Evolutionary conservation across 2,329 filamentous ascomycete genomes (phyloP), one percentile per base, ranked within the genome.

Genomic region (Phyllosticta ampelicida): DNA sequence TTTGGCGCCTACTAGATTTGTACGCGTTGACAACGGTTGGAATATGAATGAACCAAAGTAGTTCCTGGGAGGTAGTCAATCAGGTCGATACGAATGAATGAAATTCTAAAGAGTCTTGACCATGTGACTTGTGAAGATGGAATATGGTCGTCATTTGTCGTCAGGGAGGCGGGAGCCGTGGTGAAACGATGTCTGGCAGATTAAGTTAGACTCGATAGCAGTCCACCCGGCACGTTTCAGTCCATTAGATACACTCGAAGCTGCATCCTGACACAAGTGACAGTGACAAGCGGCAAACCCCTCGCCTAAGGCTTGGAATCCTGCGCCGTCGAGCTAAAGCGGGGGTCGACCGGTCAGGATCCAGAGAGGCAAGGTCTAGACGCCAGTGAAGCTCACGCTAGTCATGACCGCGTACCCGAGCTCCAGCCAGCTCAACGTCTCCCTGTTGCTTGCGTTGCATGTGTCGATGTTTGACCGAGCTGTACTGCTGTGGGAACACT

Each of bases 1-100:
- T 71, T 70, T 60, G 64, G 61, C 49, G 63, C 59, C 54, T 60
- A n/a, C 5, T 60, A 60, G 56, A 51, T 23, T 18, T 44, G 23
- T 26, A 58, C 21, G 5, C 49, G 13, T n/a, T 44, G 36, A 44
- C 16, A 16, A 44, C n/a, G n/a, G n/a, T 16, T 16, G 55, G n/a
- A 21, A n/a, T 4, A 53, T 8, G 10, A 8, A n/a, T 4, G 23
- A 26, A 26, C 18, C 36, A 30, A 58, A 18, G n/a, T 23, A 30
- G 26, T 36, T 18, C 26, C n/a, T 19, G 10, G 23, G 23, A 26
- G 23, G 23, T 8, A 4, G 23, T 8, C 23, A 26, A 26, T 26
- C 3, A 26, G 23, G 23, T 8, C 8, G 23, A 54, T 4, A 16
- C 19, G 48, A 58, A 53, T 19, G 18, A 30, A 53, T 16, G 26